Base-by-base conservation (phyloP, 1,284 basidiomycete species). In the Microstroma glucosiphilum region DNA sequence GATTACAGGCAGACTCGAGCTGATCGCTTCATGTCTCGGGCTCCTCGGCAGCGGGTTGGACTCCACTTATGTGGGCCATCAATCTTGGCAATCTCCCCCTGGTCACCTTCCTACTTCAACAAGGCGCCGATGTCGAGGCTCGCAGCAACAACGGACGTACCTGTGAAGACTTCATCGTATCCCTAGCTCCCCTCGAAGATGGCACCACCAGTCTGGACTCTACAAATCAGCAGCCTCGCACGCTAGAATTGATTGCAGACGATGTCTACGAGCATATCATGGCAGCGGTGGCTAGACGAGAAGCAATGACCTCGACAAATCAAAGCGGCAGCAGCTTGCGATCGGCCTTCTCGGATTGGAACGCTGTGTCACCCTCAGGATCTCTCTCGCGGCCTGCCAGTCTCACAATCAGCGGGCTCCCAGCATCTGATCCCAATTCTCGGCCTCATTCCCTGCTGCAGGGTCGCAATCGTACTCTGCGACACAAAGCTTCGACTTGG, bases 1-100 rank as follows among this genome's bases (percentile, higher is more conserved):
- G 3, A 4, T 37, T 42, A 17, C 12, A 6, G 6, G 54, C 26
- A 13, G 23, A 48, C 43, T 4, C 12, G 43, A 48, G 43, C 43
- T n/a, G 15, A 48, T 21, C 15, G 43, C n/a, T 58, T 12, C 15
- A 13, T 61, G 1, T 7, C 17, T 40, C 17, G 21, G 6, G 8
- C 17, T 6, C 46, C 21, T 21, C 17, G 6, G 23, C 73, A 91
- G 90, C 85, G 63, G 92, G 93, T 48, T 97, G 93, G 93, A 92
- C 91, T 2, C 87, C 93, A 1, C 82, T 98, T n/a, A 94, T 96
- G 78, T 89, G 94, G 82, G 92, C 93, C 11, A 89, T 89, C 15
- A 81, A 96, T 61, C 83, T 91, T 55, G 88, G 91, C 13, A 91
- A 94, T 41, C 89, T 93, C 6, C 92, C 92, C 0, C 83, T 97